A percentile compares a stretch with the other conserved stretches of the same genome.
These are phyloP conservation scores for Deinandra increscens DNA, from an alignment of 129 eudicot species.

Conservation along the genomic window DNA sequence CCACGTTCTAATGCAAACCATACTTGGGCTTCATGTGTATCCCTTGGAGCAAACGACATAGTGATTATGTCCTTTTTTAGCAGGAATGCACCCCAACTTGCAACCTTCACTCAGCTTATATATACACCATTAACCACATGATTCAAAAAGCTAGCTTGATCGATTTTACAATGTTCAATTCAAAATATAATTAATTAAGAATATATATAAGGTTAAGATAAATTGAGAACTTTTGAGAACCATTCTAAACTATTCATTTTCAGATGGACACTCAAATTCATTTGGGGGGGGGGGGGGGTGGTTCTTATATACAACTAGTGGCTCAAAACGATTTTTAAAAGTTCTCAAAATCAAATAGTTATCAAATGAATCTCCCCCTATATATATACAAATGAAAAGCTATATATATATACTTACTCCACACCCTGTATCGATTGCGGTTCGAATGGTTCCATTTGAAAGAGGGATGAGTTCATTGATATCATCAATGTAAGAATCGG, in stretches of 20 bases:
- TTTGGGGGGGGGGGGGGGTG: too few relatives aligned
- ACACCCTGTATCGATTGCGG: constrained; percentile 91
- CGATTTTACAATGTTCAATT: background rate
- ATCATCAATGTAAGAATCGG: constrained; percentile 90
- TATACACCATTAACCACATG: background rate
- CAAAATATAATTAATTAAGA: too few relatives aligned
- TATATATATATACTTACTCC: constrained; percentile 72
- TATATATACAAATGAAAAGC: background rate
- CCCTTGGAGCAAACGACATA: constrained; percentile 98
- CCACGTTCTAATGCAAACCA: constrained; percentile 96
- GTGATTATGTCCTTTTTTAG: constrained; percentile 80
- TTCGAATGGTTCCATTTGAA: constrained; percentile 64
- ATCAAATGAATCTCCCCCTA: too few relatives aligned
- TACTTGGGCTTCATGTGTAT: constrained; percentile 97
- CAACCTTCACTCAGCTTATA: constrained; percentile 50
- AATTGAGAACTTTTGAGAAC: too few relatives aligned
- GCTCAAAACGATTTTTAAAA: too few relatives aligned
- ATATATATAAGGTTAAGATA: too few relatives aligned
- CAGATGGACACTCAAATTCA: too few relatives aligned
- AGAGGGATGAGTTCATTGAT: constrained; percentile 74
- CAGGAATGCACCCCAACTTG: constrained; percentile 91
- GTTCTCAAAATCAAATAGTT: too few relatives aligned
- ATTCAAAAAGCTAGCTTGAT: background rate
- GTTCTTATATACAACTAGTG: too few relatives aligned
- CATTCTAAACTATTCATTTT: too few relatives aligned